Conservation (phyloP, 768 basidiomycete genomes). For the Calocera viscosa region DNA sequence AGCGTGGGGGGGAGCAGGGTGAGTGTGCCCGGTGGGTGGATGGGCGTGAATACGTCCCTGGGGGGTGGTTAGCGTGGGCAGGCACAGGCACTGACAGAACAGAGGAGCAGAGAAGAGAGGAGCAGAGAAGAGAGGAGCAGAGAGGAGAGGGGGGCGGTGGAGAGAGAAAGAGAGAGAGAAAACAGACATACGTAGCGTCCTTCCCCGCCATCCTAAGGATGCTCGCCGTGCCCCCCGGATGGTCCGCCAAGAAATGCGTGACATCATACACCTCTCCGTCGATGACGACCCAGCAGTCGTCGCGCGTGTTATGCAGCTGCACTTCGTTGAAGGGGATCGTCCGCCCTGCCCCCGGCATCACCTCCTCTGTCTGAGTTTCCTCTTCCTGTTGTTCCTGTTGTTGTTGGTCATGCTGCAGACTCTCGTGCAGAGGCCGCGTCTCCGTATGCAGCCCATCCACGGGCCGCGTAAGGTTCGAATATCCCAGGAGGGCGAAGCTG, state of each 20-base stretch:
- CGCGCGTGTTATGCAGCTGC: background rate
- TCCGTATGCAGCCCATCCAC: too few relatives aligned
- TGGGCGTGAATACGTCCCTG: conserved; percentile 61
- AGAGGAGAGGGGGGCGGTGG: background rate
- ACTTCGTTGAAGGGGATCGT: background rate
- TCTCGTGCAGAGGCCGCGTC: background rate
- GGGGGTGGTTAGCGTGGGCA: background rate
- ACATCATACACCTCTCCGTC: conserved; percentile 73
- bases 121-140: background rate
- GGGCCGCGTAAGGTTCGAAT: background rate
- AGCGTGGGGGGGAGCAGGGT: conserved; percentile 56
- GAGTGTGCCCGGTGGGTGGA: conserved; percentile 75
- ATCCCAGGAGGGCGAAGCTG: background rate
- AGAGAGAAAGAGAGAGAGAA: too few relatives aligned
- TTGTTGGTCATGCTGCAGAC: background rate
- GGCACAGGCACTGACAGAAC: background rate
- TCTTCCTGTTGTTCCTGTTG: background rate
- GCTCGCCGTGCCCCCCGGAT: conserved; percentile 70
- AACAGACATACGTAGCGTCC: conserved; percentile 43
- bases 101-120: background rate
- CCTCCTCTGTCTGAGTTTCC: background rate
- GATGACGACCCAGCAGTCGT: conserved; percentile 68
- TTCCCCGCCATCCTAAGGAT: conserved; percentile 74
- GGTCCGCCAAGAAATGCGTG: conserved; percentile 65
- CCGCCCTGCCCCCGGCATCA: background rate